A percentile compares a stretch with the other conserved stretches of the same genome.
Conservation (phyloP, 331 rosid genomes). For the Quercus phellos region DNA sequence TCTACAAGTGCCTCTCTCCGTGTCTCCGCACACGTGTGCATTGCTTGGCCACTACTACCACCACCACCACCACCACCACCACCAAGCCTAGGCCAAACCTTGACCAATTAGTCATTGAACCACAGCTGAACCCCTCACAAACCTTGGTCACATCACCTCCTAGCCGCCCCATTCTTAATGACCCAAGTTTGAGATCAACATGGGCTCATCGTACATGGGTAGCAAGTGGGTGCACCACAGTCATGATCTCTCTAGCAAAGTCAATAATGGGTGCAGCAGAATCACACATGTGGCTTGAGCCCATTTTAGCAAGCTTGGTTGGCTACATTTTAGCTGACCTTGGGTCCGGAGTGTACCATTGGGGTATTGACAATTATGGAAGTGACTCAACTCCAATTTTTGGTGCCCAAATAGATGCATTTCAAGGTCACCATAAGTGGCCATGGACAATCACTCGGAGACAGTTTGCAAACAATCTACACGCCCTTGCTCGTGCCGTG, state of each 20-base stretch:
- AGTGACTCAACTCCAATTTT: constrained; percentile 15
- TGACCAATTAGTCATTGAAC: too few relatives aligned
- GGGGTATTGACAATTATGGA: constrained; percentile 84
- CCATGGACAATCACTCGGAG: constrained; percentile 84
- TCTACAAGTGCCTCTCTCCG: background rate
- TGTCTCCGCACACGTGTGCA: background rate
- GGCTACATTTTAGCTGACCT: constrained; percentile 60
- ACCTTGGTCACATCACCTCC: background rate
- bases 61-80: too few relatives aligned
- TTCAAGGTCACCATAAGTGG: constrained; percentile 84
- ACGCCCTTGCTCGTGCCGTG: constrained; percentile 25
- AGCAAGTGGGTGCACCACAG: constrained; percentile 39
- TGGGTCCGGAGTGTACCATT: constrained; percentile 78
- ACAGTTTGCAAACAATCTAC: constrained; percentile 73
- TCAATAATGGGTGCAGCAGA: constrained; percentile 24
- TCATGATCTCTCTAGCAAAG: constrained; percentile 39
- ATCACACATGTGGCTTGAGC: constrained; percentile 38
- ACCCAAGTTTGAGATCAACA: constrained; percentile 34
- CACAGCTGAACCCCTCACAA: too few relatives aligned
- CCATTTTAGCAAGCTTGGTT: constrained; percentile 4
- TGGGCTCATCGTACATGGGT: constrained; percentile 51
- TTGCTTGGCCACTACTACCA: constrained; percentile 1
- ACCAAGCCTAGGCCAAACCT: too few relatives aligned
- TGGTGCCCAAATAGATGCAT: constrained; percentile 60
- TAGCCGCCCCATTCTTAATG: constrained; percentile 22